Conservation (phyloP, 1,284 basidiomycete genomes). For the Waitea zeae region DNA sequence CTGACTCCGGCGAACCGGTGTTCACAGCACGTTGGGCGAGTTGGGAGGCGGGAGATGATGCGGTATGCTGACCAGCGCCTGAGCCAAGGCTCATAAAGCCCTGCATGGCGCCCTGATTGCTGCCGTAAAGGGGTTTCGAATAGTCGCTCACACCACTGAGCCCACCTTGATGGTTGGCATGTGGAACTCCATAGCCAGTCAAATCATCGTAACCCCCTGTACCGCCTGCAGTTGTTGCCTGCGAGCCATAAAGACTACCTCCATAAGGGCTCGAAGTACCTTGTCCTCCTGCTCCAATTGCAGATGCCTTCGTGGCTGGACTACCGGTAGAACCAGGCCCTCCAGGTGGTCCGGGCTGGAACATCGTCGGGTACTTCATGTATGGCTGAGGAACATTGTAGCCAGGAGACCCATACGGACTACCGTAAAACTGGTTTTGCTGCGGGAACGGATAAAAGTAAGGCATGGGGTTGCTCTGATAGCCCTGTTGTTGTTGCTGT, state of each 20-base stretch:
- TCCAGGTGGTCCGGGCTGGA: constrained; percentile 45
- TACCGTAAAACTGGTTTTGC: constrained; percentile 56
- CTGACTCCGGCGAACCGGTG: constrained; percentile 46
- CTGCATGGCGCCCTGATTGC: constrained; percentile 34
- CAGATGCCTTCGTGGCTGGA: constrained; percentile 17
- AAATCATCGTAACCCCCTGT: not conserved
- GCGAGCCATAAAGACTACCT: constrained; percentile 35
- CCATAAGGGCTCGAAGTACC: constrained; percentile 24
- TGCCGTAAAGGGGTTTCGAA: constrained; percentile 45
- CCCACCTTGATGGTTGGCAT: not conserved
- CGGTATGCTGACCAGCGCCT: constrained; percentile 17
- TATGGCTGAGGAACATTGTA: constrained; percentile 53
- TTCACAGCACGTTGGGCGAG: constrained; percentile 26
- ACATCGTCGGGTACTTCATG: constrained; percentile 60
- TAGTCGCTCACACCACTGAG: constrained; percentile 30
- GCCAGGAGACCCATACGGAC: constrained; percentile 44
- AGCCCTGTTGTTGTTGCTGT: not conserved
- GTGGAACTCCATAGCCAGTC: not conserved
- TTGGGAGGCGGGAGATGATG: constrained; percentile 24
- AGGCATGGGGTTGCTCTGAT: constrained; percentile 30
- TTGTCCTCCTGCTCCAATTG: not conserved
- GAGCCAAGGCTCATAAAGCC: constrained; percentile 46
- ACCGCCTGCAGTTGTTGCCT: too few species aligned
- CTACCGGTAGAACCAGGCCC: constrained; percentile 41
- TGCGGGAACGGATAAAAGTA: constrained; percentile 41